Conservation (phyloP, 2,329 filamentous ascomycete species). For the Hypoxylon sp. region DNA sequence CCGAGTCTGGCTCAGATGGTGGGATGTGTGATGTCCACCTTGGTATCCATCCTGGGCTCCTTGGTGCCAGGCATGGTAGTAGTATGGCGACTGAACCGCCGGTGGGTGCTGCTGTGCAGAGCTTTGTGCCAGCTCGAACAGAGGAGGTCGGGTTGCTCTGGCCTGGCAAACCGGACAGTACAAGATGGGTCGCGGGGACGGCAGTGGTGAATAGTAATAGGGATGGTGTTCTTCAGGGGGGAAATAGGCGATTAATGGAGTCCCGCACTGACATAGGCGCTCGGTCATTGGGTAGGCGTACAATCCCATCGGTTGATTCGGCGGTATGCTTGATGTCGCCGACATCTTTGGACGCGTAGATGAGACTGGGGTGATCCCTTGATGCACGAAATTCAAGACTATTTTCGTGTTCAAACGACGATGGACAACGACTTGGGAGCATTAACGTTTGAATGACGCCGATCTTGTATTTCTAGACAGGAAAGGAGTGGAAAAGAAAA, state of each 20-base stretch:
- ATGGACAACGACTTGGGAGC: neutral
- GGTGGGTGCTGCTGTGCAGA: neutral
- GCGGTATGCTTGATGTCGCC: neutral
- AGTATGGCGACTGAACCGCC: neutral
- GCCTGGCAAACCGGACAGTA: neutral
- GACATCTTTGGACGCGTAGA: neutral
- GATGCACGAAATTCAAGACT: neutral
- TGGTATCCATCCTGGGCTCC: neutral
- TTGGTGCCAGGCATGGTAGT: neutral
- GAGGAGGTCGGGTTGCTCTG: neutral
- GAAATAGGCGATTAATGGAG: neutral
- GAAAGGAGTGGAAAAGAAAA: neutral
- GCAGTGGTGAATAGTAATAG: neutral
- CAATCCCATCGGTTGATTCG: neutral
- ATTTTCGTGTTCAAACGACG: neutral
- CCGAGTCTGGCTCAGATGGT: neutral
- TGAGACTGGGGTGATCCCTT: neutral
- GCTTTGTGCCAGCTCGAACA: neutral
- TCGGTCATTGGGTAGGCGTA: neutral
- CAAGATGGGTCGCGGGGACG: neutral
- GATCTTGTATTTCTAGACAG: neutral
- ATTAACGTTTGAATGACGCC: neutral
- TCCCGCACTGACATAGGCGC: neutral
- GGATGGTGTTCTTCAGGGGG: neutral
- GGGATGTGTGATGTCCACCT: neutral